phyloP scores from a whole-genome alignment of 2,329 filamentous ascomycete species.

The Aaosphaeria pasadenensis region DNA sequence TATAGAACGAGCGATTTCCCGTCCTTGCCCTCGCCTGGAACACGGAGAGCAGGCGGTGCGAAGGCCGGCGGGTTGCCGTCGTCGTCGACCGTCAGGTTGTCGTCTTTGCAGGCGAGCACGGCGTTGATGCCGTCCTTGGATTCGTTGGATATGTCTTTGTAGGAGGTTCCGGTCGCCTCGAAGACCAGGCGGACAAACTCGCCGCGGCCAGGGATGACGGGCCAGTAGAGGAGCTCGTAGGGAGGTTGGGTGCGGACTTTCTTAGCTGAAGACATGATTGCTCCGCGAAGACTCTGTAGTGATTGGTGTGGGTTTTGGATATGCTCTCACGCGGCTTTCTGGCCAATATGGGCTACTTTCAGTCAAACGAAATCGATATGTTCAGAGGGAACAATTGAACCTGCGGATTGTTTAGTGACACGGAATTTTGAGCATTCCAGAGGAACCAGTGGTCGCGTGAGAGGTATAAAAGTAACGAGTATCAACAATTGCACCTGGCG shows the following conservation, averaged over 20 bases:
- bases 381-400: too few relatives aligned
- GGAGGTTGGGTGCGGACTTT: constrained; percentile 35
- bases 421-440: too few relatives aligned
- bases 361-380: too few relatives aligned
- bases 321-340: neutral
- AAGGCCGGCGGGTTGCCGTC: constrained; percentile 61
- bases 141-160: constrained; percentile 59
- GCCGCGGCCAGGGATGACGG: constrained; percentile 67
- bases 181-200: constrained; percentile 71
- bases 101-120: constrained; percentile 49
- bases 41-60: constrained; percentile 63
- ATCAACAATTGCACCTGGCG: too few relatives aligned
- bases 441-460: too few relatives aligned
- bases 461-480: too few relatives aligned
- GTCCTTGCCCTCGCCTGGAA: constrained; percentile 48
- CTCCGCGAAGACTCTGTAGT: neutral
- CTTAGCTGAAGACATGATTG: constrained; percentile 20
- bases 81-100: constrained; percentile 48
- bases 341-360: too few relatives aligned
- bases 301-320: neutral
- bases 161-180: constrained; percentile 64
- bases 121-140: constrained; percentile 49
- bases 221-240: constrained; percentile 71
- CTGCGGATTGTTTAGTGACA: too few relatives aligned
- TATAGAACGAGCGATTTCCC: constrained; percentile 58